Conservation (phyloP, 345 rosid genomes). For the Fremontodendron californicum region DNA sequence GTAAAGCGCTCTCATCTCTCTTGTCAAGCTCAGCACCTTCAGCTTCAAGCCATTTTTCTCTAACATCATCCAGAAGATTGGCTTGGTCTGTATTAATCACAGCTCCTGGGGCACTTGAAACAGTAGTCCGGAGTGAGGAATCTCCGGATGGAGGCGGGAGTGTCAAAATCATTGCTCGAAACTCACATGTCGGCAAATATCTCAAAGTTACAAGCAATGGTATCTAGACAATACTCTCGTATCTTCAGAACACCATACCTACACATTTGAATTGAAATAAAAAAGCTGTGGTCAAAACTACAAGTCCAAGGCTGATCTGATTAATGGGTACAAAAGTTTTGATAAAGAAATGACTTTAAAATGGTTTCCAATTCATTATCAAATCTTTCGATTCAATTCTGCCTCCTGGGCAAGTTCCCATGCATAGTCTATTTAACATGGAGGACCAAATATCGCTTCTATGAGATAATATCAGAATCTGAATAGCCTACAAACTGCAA, state of each 20-base stretch:
- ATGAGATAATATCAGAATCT: not conserved
- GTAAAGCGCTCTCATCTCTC: conserved; percentile 92
- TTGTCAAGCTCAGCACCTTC: conserved; percentile 93
- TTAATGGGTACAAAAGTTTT: not conserved
- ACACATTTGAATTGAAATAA: conserved; percentile 20
- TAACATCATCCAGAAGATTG: conserved; percentile 82
- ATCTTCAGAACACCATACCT: conserved; percentile 94
- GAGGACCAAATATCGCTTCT: not conserved
- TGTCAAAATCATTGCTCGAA: conserved; percentile 84
- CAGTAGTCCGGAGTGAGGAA: conserved; percentile 80
- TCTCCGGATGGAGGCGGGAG: conserved; percentile 96
- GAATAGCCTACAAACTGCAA: not conserved
- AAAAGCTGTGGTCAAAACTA: conserved; percentile 3
- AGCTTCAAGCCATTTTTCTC: conserved; percentile 98
- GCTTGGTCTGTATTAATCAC: conserved; percentile 57
- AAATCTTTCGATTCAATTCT: not conserved
- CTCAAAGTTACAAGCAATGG: conserved; percentile 85
- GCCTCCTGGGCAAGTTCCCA: not conserved
- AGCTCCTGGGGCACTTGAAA: conserved; percentile 93
- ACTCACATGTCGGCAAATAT: conserved; percentile 69
- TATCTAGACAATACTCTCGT: conserved; percentile 82
- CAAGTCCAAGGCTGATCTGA: not conserved
- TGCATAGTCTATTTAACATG: not conserved
- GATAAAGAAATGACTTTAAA: not conserved
- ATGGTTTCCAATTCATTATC: not conserved